A percentile compares a stretch with the other conserved stretches of the same genome.
Evolutionary conservation across 2,329 filamentous ascomycete genomes (phyloP).

Genomic region (Sporothrix pseudoabietina): DNA sequence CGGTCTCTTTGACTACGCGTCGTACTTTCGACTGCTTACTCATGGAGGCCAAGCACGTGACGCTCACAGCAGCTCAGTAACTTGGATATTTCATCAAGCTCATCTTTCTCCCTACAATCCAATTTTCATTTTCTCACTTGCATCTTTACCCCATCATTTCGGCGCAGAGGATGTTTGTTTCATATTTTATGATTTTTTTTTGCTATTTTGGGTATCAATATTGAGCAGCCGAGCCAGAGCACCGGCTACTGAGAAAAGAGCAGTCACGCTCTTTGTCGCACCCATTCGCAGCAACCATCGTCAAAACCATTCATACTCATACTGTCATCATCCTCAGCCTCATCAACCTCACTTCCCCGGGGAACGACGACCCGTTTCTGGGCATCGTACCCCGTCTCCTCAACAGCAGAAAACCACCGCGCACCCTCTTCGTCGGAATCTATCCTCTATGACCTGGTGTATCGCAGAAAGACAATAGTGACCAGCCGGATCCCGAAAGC

Average conservation of each 20-base stretch:
- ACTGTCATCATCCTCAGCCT: not conserved
- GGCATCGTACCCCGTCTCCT: not conserved
- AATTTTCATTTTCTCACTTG: not conserved
- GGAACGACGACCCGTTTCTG: conserved; percentile 15
- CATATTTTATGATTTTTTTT: conserved; percentile 28
- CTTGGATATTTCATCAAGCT: not conserved
- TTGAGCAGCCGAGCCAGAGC: not conserved
- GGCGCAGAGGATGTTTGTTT: not conserved
- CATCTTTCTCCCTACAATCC: not conserved
- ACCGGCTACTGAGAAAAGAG: not conserved
- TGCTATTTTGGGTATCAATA: conserved; percentile 28
- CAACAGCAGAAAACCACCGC: not conserved
- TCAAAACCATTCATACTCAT: not conserved
- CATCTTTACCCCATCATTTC: not conserved
- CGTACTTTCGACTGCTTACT: not conserved
- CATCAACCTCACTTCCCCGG: not conserved
- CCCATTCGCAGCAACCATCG: conserved; percentile 18
- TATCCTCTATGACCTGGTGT: conserved; percentile 30
- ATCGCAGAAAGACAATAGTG: conserved; percentile 23
- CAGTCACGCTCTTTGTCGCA: conserved; percentile 19
- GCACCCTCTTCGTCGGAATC: conserved; percentile 7
- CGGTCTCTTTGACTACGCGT: no score
- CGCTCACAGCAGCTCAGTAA: not conserved
- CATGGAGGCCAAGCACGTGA: not conserved
- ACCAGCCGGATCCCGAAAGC: conserved; percentile 14